Base-by-base conservation (phyloP, 2,329 filamentous ascomycete species). In the Sarocladium strictum region DNA sequence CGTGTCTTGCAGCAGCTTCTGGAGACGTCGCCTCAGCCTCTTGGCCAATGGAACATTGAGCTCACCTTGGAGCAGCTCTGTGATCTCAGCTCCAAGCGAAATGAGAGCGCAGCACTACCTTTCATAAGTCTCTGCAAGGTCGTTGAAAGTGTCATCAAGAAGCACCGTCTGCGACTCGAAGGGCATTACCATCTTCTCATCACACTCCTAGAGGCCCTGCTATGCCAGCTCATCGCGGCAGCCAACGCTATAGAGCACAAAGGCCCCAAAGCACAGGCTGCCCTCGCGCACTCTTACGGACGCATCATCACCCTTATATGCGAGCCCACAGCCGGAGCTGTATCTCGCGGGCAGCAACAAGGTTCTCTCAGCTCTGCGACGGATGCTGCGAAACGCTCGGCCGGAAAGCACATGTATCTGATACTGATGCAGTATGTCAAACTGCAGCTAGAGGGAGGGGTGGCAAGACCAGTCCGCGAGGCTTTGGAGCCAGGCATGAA, bases 161-260 rank as follows among this genome's bases (percentile, higher is more conserved):
- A 81, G 49, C 81, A 86, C 64, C 73, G 83, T 3, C 72, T 82
- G 41, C 80, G 83, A 10, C 71, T 86, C 1, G 78, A 84, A 60
- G 82, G 81, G 2, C 83, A 83, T 58, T 81, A 83, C 60, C 83
- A 84, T 61, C 68, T 85, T 43, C 71, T 85, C 4, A 67, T 84
- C 47, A 67, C 74, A 33, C 68, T 75, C 2, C 68, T 86, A 56
- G 78, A 84, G 60, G 68, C 76, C 3, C 76, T 86, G n/a, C 73
- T 86, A 33, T 69, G 70, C 21, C 73, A 74, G 33, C 74, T 86
- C 17, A 69, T 85, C 19, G 21, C 32, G 61, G 69, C 2, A 59
- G 60, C n/a, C 63, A 67, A 55, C 26, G 57, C 59, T 40, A 56
- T 57, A 40, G 57, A 29, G 11, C 41, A 40, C n/a, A 45, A 26